Percentiles rank a stretch among this genome's conserved stretches.
phyloP scores from a whole-genome alignment of 176 grass and related monocot species.

The Raddia guianensis region DNA sequence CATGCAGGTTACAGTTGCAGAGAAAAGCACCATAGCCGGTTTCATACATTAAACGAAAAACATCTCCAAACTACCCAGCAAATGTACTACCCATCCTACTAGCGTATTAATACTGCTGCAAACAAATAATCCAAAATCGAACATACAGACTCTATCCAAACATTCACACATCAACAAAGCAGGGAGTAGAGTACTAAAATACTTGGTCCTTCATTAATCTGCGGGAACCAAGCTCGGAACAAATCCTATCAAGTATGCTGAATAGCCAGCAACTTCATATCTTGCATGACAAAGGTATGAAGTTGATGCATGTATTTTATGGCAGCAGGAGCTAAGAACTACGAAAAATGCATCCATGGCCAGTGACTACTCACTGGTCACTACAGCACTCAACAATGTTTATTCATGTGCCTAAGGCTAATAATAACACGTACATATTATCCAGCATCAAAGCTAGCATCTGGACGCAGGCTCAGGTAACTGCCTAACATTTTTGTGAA shows the following conservation, averaged over 20 bases:
- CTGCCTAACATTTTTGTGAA: neutral
- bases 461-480: neutral
- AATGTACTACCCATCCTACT: neutral
- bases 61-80: neutral
- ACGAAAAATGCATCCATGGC: conserved; percentile 37
- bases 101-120: neutral
- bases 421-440: conserved; percentile 11
- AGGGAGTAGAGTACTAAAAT: neutral
- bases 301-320: too few relatives aligned
- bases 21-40: neutral
- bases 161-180: neutral
- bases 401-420: conserved; percentile 30
- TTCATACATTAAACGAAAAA: neutral
- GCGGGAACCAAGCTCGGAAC: too few relatives aligned
- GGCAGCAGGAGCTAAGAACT: neutral
- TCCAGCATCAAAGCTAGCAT: conserved; percentile 32
- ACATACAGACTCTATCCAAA: neutral
- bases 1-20: neutral
- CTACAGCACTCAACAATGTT: conserved; percentile 24
- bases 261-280: too few relatives aligned
- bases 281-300: too few relatives aligned
- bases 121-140: too few relatives aligned
- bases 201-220: too few relatives aligned
- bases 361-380: neutral
- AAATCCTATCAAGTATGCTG: too few relatives aligned